Evolutionary conservation across 345 rosid genomes (phyloP), one percentile per base, ranked within the genome.

Genomic region (Ailanthus altissimus): DNA sequence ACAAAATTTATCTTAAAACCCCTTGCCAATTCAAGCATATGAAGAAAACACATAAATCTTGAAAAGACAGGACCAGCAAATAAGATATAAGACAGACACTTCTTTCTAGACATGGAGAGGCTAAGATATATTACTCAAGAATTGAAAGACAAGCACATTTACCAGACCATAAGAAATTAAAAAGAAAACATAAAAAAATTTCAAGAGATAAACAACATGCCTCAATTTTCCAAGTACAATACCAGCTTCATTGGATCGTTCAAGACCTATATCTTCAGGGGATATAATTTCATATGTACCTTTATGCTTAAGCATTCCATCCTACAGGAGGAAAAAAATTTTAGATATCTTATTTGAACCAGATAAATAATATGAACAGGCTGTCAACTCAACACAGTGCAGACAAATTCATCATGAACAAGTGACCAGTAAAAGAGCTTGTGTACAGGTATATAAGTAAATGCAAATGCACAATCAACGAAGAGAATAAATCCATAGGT

Each of bases 171-270:
- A 63, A 63, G 7, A 63, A 23, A 36, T 18, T 18, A 38, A 18
- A n/a, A 18, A 9, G 6, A 1, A 40, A 38, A 75, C 8, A 11
- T 40, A 45, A 38, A 60, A 11, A 16, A 38, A 6, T 11, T 64
- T 25, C 15, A 42, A 16, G 68, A 76, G 71, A 40, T 26, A 76
- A 47, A 56, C n/a, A 14, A 43, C 76, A 76, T 85, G 90, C 98
- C 99, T 93, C 50, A 93, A 93, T 83, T 93, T 95, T 76, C 98
- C 99, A 66, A 93, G 97, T 75, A 95, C 98, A 81, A 95, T 93
- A 60, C 98, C 97, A 67, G 93, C 94, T 67, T 90, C 92, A 77
- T 92, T 89, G 62, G 94, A 78, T 77, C 98, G 82, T 76, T 95
- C 96, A 70, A 93, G 97, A 59, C 99, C 99, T 58, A 95, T 90